phyloP scores from a whole-genome alignment of 2,329 filamentous ascomycete species.

The Paracoccidioides brasiliensis region DNA sequence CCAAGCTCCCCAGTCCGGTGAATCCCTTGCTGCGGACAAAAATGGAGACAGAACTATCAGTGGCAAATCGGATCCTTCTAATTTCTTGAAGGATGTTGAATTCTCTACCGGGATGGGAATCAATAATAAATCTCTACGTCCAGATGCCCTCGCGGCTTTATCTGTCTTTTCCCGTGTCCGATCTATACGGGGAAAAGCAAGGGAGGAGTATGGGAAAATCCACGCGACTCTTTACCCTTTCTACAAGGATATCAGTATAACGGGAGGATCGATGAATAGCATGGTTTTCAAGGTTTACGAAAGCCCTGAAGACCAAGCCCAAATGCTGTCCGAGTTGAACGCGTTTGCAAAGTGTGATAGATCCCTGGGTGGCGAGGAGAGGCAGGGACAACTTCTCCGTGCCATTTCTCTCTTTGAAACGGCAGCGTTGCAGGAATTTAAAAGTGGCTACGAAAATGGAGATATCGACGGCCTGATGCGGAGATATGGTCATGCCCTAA shows the following conservation, averaged over 20 bases:
- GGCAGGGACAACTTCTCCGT: slow-evolving; percentile 57
- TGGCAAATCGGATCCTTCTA: slow-evolving; percentile 31
- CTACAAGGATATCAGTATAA: slow-evolving; percentile 66
- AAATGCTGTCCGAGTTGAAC: slow-evolving; percentile 70
- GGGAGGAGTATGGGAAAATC: slow-evolving; percentile 80
- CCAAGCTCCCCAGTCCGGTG: not conserved
- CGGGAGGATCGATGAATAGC: slow-evolving; percentile 60
- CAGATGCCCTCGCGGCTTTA: slow-evolving; percentile 49
- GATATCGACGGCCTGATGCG: slow-evolving; percentile 84
- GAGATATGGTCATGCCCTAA: slow-evolving; percentile 75
- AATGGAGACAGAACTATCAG: not conserved
- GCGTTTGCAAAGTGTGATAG: slow-evolving; percentile 71
- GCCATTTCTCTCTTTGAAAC: slow-evolving; percentile 81
- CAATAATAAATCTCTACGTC: slow-evolving; percentile 28
- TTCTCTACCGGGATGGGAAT: slow-evolving; percentile 33
- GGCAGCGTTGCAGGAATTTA: slow-evolving; percentile 80
- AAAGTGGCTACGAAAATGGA: slow-evolving; percentile 77
- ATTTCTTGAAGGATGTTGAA: slow-evolving; percentile 71
- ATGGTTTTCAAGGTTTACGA: slow-evolving; percentile 75
- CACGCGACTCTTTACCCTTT: slow-evolving; percentile 82
- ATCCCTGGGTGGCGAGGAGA: slow-evolving; percentile 56
- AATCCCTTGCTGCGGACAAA: not conserved
- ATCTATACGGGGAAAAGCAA: slow-evolving; percentile 72
- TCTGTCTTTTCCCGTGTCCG: slow-evolving; percentile 55
- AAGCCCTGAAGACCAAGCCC: slow-evolving; percentile 80